Evolutionary conservation across 2,329 filamentous ascomycete species (phyloP), one percentile per base, ranked within the genome.

Genomic region (Chaetomiaceae sp.): DNA sequence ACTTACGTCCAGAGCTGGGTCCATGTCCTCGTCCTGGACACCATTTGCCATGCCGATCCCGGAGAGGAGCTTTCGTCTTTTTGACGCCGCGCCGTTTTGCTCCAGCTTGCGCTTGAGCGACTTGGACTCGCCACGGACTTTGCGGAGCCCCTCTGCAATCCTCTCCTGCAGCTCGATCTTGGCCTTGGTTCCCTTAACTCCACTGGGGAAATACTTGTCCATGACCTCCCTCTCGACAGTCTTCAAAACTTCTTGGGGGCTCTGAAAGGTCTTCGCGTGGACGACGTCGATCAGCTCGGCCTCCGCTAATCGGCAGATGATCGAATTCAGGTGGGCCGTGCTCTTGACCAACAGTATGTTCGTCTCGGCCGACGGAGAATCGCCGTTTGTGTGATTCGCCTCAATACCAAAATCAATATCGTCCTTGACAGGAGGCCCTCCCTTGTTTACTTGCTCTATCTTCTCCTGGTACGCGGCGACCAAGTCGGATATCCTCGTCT

Each of bases 401-500:
- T 67, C 60, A 9, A 60, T 60, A 16, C 65, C 64, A 16, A 55
- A 57, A 10, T 54, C 54, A 14, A 63, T 48, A 10, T 63, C 59
- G 29, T 66, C 66, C 27, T 57, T 55, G 23, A 54, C 44, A 5
- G 44, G 50, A 16, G 27, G 51, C 34, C 33, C 49, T 3, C 47
- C 45, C 21, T 58, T 57, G 43, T 62, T 61, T 18, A 58, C 60
- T 20, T 61, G 64, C 33, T 65, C 62, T 42, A 69, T 63, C 58
- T 60, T 67, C 36, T 66, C 65, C 51, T 66, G 63, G 62, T 85
- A 87, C 16, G 84, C 81, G 33, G 84, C 80, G n/a, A 77, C 76
- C 38, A 92, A 74, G 61, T 90, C 85, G 37, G 77, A 79, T 30
- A 91, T 76, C 65, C 81, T 84, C 27, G 86, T 86, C 71, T 94